phyloP scores from a whole-genome alignment of 2,329 filamentous ascomycete genomes.

The Cladophialophora immunda region DNA sequence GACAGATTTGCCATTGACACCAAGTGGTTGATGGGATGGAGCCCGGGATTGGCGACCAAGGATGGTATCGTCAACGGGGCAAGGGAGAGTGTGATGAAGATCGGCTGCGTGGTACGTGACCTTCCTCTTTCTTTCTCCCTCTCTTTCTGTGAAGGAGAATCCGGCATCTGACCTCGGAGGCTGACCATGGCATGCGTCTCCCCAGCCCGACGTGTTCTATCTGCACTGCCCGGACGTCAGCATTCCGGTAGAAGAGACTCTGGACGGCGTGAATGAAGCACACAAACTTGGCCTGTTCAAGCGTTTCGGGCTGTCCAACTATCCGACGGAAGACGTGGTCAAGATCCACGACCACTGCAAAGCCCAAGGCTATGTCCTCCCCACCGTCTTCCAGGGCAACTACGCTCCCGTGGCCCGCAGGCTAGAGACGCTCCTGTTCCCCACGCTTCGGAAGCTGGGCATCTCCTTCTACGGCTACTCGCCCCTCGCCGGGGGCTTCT shows the following conservation, averaged over 20 bases:
- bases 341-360: conserved; percentile 47
- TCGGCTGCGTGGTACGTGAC: conserved; percentile 18
- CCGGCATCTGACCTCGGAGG: neutral
- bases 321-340: conserved; percentile 43
- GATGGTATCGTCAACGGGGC: conserved; percentile 33
- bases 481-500: conserved; percentile 47
- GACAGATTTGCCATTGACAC: conserved; percentile 57
- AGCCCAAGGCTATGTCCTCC: conserved; percentile 46
- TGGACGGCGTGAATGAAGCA: conserved; percentile 46
- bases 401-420: conserved; percentile 50
- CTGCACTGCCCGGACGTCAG: conserved; percentile 46
- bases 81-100: conserved; percentile 37
- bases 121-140: neutral
- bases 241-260: conserved; percentile 50
- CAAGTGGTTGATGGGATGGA: conserved; percentile 53
- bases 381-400: conserved; percentile 51
- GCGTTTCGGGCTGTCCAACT: conserved; percentile 51
- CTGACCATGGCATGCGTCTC: neutral
- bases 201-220: conserved; percentile 49
- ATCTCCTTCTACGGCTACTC: conserved; percentile 44
- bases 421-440: conserved; percentile 48
- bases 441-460: conserved; percentile 46
- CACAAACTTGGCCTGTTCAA: conserved; percentile 46
- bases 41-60: conserved; percentile 17
- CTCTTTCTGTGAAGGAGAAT: neutral